A percentile compares a stretch with the other conserved stretches of the same genome.
phyloP scores from a whole-genome alignment of 495 filamentous ascomycete species.

The Glonium stellatum region DNA sequence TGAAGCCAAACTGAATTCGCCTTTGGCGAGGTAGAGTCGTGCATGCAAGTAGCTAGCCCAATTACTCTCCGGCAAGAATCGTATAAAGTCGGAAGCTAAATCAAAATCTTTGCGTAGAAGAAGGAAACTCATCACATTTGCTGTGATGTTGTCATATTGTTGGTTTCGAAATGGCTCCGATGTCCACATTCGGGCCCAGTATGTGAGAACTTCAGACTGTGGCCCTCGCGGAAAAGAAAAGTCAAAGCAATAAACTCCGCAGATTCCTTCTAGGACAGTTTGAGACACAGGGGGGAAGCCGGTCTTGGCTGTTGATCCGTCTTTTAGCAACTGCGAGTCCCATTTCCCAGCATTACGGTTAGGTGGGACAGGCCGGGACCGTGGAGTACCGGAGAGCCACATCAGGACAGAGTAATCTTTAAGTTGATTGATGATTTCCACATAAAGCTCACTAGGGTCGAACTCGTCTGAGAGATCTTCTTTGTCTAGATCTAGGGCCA shows the following conservation, averaged over 20 bases:
- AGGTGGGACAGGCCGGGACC: conserved; percentile 12
- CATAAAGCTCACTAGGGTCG: conserved; percentile 60
- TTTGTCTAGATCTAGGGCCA: conserved; percentile 69
- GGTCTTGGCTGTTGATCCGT: background rate
- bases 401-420: conserved; percentile 67
- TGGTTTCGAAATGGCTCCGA: conserved; percentile 13
- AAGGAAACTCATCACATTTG: conserved; percentile 49
- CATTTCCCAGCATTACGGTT: conserved; percentile 8
- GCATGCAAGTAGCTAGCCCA: conserved; percentile 87
- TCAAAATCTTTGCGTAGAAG: conserved; percentile 36
- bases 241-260: conserved; percentile 13
- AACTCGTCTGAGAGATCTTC: conserved; percentile 59
- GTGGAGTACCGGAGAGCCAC: conserved; percentile 57
- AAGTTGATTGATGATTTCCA: conserved; percentile 57
- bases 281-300: conserved; percentile 14
- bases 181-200: conserved; percentile 34
- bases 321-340: conserved; percentile 6
- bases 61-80: conserved; percentile 15
- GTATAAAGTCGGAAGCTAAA: conserved; percentile 24
- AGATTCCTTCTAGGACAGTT: conserved; percentile 26
- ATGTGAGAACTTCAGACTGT: conserved; percentile 27
- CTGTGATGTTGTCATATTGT: conserved; percentile 36
- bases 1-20: conserved; percentile 65
- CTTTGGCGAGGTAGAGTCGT: conserved; percentile 65
- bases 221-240: conserved; percentile 3